Evolutionary conservation across 129 eudicot genomes (phyloP).

Genomic region (Centella asiatica): DNA sequence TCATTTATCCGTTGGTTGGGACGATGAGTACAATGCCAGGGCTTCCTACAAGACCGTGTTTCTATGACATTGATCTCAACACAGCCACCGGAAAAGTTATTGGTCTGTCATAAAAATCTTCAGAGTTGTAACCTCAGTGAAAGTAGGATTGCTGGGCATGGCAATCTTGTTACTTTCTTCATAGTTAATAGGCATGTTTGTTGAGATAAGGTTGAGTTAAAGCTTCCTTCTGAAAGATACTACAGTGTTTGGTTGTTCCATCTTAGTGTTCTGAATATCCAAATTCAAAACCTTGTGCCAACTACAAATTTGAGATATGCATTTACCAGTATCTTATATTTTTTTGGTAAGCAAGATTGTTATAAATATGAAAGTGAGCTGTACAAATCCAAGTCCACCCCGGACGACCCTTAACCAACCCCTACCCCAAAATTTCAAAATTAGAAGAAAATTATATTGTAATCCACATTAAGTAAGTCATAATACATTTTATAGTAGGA

Average conservation of each 20-base stretch:
- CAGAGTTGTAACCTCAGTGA: neutral
- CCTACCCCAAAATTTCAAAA: no score
- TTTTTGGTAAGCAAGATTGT: no score
- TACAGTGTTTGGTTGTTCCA: neutral
- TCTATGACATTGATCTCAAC: slow-evolving; percentile 83
- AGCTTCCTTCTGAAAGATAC: neutral
- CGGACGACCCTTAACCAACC: no score
- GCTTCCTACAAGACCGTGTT: slow-evolving; percentile 94
- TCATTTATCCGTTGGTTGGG: slow-evolving; percentile 82
- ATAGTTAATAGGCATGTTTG: neutral
- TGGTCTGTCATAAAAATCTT: slow-evolving; percentile 65
- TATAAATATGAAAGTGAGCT: no score
- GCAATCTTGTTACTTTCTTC: neutral
- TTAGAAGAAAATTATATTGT: no score
- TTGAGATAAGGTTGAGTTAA: neutral
- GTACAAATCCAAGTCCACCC: no score
- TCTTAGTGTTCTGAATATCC: no score
- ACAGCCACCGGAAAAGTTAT: slow-evolving; percentile 61
- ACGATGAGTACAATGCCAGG: slow-evolving; percentile 99
- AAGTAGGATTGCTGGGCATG: neutral
- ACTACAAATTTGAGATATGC: no score
- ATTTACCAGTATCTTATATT: no score
- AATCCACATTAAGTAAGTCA: no score
- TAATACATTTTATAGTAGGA: no score
- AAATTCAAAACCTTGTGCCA: no score